Evolutionary conservation across 768 basidiomycete species (phyloP), one percentile per base, ranked within the genome.

Genomic region (Naganishia friedmannii): DNA sequence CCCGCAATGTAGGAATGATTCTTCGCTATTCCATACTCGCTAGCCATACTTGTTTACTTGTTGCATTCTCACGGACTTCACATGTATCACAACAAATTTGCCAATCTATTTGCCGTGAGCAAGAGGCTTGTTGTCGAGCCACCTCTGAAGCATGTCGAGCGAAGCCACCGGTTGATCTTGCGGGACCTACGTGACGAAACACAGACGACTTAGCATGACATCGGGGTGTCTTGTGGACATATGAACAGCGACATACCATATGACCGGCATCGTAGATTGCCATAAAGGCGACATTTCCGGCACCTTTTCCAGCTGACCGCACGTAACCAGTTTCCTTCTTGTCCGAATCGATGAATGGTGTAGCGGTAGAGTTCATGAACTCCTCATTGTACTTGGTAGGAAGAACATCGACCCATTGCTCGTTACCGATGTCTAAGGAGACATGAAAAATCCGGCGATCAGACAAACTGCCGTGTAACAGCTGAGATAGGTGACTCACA

Each of bases 111-210:
- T 70, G 51, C 72, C 72, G 19, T 45, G 17, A 31, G 78, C 77
- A 23, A 83, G 72, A 32, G 81, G 77, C 76, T 80, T 74, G 74
- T 83, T 81, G 42, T 74, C 70, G 65, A 84, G 66, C 83, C 83
- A 84, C 31, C 78, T 71, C 12, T 75, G 73, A 73, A 85, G 81
- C 76, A 85, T 82, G 71, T 84, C 92, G 78, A 92, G 82, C 54
- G 92, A 87, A 48, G 88, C 93, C 76, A 91, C 90, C 0, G 93
- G 90, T 77, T 94, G 92, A 81, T 97, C 92, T 76, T 85, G 88
- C 5, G 93, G 92, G 9, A 91, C 91, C 92, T 93, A 90, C 48
- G 67, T 60, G 17, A 17, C 45, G 4, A 8, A 3, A 46, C 45
- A 46, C 13, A 21, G 3, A 46, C 7, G 7, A n/a, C 32, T 68